phyloP scores from a whole-genome alignment of 2,329 filamentous ascomycete species.

The Harringtonia aguacate region DNA sequence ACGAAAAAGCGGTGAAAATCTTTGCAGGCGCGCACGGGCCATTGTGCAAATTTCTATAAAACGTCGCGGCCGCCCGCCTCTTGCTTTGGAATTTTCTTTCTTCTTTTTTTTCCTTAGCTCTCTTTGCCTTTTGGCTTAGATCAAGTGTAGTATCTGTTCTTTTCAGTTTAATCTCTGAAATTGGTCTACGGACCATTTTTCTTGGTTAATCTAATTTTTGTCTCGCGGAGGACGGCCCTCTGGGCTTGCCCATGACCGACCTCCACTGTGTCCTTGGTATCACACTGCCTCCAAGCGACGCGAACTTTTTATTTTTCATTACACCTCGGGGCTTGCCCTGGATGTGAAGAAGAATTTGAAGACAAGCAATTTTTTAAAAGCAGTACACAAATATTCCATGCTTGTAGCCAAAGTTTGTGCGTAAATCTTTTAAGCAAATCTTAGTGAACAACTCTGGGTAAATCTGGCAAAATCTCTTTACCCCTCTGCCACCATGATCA shows the following conservation, averaged over 20 bases:
- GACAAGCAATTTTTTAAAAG: too few relatives aligned
- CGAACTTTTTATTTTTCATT: slow-evolving; percentile 53
- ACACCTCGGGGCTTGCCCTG: slow-evolving; percentile 35
- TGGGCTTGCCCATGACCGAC: slow-evolving; percentile 60
- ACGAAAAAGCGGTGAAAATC: not conserved
- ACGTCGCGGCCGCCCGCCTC: not conserved
- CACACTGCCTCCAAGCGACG: slow-evolving; percentile 65
- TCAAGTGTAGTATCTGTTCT: slow-evolving; percentile 96
- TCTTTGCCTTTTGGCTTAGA: slow-evolving; percentile 62
- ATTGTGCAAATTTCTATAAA: slow-evolving; percentile 9
- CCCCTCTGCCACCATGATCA: slow-evolving; percentile 43
- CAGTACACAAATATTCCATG: too few relatives aligned
- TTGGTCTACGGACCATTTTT: slow-evolving; percentile 57
- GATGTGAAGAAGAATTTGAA: slow-evolving; percentile 50
- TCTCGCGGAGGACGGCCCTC: slow-evolving; percentile 39
- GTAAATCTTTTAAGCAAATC: too few relatives aligned
- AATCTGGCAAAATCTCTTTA: not conserved
- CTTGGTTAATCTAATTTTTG: slow-evolving; percentile 82
- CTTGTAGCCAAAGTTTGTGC: too few relatives aligned
- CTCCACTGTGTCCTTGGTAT: slow-evolving; percentile 64
- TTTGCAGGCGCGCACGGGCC: slow-evolving; percentile 2
- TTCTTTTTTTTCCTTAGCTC: slow-evolving; percentile 43
- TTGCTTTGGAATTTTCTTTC: slow-evolving; percentile 18
- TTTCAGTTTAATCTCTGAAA: slow-evolving; percentile 97
- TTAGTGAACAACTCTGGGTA: not conserved